Evolutionary conservation across 2,329 filamentous ascomycete genomes (phyloP).

Genomic region (Claviceps africana): DNA sequence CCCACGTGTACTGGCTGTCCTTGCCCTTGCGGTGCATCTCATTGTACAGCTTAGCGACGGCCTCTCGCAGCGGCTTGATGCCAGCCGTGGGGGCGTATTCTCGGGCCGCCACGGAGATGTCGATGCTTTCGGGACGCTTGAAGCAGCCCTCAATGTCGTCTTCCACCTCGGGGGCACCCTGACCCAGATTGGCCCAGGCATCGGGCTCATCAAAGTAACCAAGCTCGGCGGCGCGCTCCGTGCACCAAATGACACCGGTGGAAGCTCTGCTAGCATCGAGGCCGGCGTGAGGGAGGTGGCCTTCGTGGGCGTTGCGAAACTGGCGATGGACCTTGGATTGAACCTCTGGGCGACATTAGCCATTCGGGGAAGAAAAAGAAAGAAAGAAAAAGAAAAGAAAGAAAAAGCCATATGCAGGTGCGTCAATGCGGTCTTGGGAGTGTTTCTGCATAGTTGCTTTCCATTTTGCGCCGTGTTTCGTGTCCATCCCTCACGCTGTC

Average conservation of each 20-base stretch:
- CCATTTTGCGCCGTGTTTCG: neutral
- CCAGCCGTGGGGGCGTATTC: conserved; percentile 92
- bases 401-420: too few species aligned
- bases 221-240: conserved; percentile 74
- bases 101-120: conserved; percentile 62
- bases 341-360: conserved; percentile 43
- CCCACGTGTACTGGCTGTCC: conserved; percentile 83
- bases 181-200: conserved; percentile 83
- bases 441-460: too few species aligned
- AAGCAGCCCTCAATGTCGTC: conserved; percentile 87
- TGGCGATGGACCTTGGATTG: conserved; percentile 75
- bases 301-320: conserved; percentile 81
- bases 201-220: conserved; percentile 74
- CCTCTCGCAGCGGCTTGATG: conserved; percentile 78
- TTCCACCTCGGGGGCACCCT: conserved; percentile 87
- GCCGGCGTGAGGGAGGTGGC: conserved; percentile 79
- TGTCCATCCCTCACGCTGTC: neutral
- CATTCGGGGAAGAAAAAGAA: too few species aligned
- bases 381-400: too few species aligned
- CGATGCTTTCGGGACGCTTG: conserved; percentile 61
- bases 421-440: neutral
- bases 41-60: conserved; percentile 87
- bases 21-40: conserved; percentile 80
- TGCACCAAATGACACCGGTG: conserved; percentile 90
- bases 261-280: conserved; percentile 78